Percentiles rank a stretch among this genome's conserved stretches.
Conservation (phyloP, 305 asterid species). For the Solanum chacoense region DNA sequence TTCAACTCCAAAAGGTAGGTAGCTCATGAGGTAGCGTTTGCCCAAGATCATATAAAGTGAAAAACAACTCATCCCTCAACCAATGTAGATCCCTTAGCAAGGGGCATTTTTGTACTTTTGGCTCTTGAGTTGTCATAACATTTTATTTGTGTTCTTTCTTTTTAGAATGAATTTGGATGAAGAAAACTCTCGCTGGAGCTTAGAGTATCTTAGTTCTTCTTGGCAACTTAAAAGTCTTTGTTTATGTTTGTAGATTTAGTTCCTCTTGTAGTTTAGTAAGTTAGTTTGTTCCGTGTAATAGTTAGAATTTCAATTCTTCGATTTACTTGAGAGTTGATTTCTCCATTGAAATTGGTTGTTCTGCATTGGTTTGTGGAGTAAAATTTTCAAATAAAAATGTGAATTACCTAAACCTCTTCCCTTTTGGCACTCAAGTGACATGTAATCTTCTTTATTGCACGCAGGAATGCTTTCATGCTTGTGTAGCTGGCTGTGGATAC, state of each 20-base stretch:
- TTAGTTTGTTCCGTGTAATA: not conserved
- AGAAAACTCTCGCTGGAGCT: not conserved
- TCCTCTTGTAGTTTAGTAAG: not conserved
- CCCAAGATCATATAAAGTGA: not conserved
- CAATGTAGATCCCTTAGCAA: not conserved
- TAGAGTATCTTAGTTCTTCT: not conserved
- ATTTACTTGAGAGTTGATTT: not conserved
- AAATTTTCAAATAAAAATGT: not conserved
- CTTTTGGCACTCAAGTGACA: not conserved
- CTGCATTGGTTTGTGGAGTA: not conserved
- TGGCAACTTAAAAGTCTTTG: not conserved
- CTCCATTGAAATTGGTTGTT: not conserved
- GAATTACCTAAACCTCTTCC: not conserved
- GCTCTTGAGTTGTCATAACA: not conserved
- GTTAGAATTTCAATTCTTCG: not conserved
- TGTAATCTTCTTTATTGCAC: conserved; percentile 6
- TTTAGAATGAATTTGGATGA: not conserved
- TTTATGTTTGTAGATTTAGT: not conserved
- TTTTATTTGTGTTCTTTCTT: not conserved
- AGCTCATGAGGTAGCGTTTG: not conserved
- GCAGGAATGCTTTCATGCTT: conserved; percentile 81
- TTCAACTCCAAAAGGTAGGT: not conserved
- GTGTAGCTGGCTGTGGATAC: conserved; percentile 72
- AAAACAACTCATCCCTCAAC: not conserved
- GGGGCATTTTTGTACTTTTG: not conserved